Evolutionary conservation across 2,329 filamentous ascomycete genomes (phyloP), one percentile per base, ranked within the genome.

Genomic region (Lachnellula occidentalis): DNA sequence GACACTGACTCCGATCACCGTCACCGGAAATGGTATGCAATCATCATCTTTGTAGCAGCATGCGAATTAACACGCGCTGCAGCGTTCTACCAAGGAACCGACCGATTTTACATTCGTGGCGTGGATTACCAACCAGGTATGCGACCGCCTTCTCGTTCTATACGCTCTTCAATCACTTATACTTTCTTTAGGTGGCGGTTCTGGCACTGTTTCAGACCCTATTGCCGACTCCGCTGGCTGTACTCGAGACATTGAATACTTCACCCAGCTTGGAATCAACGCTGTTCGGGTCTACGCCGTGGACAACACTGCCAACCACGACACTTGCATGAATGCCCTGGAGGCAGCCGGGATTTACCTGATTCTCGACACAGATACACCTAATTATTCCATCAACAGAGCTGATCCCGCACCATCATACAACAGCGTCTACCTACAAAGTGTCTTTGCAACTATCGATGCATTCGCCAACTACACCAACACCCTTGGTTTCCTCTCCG

Each of bases 301-400:
- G 61, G 86, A 89, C 72, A 88, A 88, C 76, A 81, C 81, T 45
- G 73, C 76, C 58, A 71, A 83, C 70, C 86, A 89, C 70, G 83
- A 87, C 65, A 77, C 78, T 59, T 88, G 86, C 73, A 89, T 89
- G 86, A 74, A 74, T 46, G 75, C 77, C 39, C 74, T 88, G 55
- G 81, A 83, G 34, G 82, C 81, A 63, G 85, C 84, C 54, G 85
- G 85, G 58, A 89, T 89, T 74, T 88, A 88, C 76, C 77, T 89
- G 27, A 83, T 86, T 11, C 76, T 88, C 47, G 85, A 88, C 65
- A 81, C 87, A 71, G 87, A 87, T 76, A 85, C 81, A 17, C 84
- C 85, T 58, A 78, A 80, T 60, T 87, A 88, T 74, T 86, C 85
- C 3, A 71, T 88, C 70, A 86, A 86, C 74, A 78, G 85, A 57